These are phyloP conservation scores for Sparassis latifolia DNA, from an alignment of 1,284 basidiomycete species.

Conservation along the genomic window DNA sequence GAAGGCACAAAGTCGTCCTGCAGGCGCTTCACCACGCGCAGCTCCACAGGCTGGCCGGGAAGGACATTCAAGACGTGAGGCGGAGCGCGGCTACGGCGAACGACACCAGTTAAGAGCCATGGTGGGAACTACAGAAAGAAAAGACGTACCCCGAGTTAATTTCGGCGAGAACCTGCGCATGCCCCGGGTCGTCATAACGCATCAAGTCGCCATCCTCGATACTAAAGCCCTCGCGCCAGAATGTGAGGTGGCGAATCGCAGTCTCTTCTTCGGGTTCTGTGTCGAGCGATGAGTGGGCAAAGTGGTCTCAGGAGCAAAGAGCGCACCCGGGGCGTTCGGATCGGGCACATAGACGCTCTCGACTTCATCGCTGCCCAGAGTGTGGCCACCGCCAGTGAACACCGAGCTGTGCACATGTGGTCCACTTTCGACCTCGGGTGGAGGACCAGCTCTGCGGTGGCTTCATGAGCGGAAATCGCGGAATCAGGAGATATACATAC, in stretches of 20 bases:
- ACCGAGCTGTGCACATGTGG: conserved; percentile 8
- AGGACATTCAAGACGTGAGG: conserved; percentile 72
- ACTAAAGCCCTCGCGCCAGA: conserved; percentile 94
- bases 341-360: conserved; percentile 71
- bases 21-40: conserved; percentile 73
- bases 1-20: conserved; percentile 70
- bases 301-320: not conserved
- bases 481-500: conserved; percentile 39
- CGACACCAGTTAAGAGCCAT: not conserved
- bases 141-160: conserved; percentile 74
- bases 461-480: not conserved
- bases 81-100: conserved; percentile 60
- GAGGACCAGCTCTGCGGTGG: conserved; percentile 33
- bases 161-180: conserved; percentile 67
- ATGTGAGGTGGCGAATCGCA: conserved; percentile 76
- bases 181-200: conserved; percentile 79
- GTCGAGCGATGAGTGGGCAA: not conserved
- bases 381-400: conserved; percentile 75
- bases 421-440: conserved; percentile 16
- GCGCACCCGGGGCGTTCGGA: conserved; percentile 34
- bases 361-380: conserved; percentile 81
- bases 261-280: conserved; percentile 47
- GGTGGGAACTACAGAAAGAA: not conserved
- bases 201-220: conserved; percentile 87
- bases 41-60: conserved; percentile 80